Base-by-base conservation (phyloP, 345 rosid species). In the Pistacia integerrima region DNA sequence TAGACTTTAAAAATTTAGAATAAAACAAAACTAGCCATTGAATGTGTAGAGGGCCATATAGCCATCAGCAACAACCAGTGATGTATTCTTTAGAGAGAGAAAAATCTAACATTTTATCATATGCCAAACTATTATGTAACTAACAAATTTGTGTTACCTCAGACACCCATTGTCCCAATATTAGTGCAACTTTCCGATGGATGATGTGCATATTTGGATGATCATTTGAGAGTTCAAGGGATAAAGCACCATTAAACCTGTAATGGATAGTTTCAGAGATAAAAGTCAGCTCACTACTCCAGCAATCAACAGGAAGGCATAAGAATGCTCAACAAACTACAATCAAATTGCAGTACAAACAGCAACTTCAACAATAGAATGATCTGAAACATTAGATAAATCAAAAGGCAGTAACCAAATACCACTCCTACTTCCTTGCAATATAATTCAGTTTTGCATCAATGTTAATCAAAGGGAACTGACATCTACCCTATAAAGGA, bases 141-240 rank as follows among this genome's bases (percentile, higher is more conserved):
- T 70, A 58, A 76, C 44, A 51, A 82, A 68, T 55, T 52, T 16
- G 17, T 41, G 46, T 70, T 88, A 96, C 99, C 98, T 96, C 99
- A 59, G 98, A 96, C 80, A 96, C 98, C 98, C 98, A 96, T 64
- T 96, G 99, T 71, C 99, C 99, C 82, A 96, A 86, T 81, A 96
- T 91, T 57, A 93, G 79, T 56, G 97, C 98, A 79, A 96, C 97
- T 84, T 96, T 96, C 61, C 98, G 87, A 79, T 93, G 98, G 79
- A 93, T 96, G 81, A 96, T 88, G 69, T 87, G 91, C 91, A 93
- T 91, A 84, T 91, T 92, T 66, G 96, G 97, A 84, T 92, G 97
- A 85, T 89, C 87, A 83, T 91, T 92, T 65, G 98, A 88, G 78
- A 96, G 94, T 77, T 93, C 99, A 55, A 83, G 91, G 72, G 98